phyloP scores from a whole-genome alignment of 495 filamentous ascomycete species.

The Sordaria brevicollis region DNA sequence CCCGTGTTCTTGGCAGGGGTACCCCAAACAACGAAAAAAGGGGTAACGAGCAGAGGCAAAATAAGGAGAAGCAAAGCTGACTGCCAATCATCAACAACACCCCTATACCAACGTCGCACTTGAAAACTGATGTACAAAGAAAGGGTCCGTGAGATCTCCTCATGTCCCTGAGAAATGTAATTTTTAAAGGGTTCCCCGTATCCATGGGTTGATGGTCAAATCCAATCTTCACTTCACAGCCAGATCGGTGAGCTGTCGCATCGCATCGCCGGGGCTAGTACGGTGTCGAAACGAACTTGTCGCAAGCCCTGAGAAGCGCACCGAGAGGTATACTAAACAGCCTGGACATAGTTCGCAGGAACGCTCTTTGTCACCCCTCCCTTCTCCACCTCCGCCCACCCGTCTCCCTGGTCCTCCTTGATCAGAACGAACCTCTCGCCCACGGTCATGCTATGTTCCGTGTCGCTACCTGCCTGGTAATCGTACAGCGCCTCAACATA shows the following conservation, averaged over 20 bases:
- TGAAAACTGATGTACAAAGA: background rate
- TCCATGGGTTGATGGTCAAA: background rate
- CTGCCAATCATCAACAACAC: background rate
- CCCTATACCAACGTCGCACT: background rate
- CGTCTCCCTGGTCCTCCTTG: conserved; percentile 76
- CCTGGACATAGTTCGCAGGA: conserved; percentile 85
- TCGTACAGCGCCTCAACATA: conserved; percentile 92
- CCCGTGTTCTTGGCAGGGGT: background rate
- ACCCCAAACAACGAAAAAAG: background rate
- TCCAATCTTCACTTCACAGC: background rate
- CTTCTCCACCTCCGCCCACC: conserved; percentile 93
- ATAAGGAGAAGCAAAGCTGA: background rate
- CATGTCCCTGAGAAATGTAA: background rate
- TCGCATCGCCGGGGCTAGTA: background rate
- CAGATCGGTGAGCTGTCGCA: background rate
- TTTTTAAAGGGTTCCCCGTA: background rate
- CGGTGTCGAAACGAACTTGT: background rate
- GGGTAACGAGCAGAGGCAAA: background rate
- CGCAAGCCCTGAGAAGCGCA: background rate
- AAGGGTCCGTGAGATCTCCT: background rate
- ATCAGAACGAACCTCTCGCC: conserved; percentile 88
- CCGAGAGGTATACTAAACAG: conserved; percentile 34
- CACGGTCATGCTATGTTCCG: conserved; percentile 81
- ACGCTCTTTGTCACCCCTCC: conserved; percentile 86
- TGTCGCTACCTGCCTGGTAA: conserved; percentile 75